These are phyloP conservation scores for Quercus robur DNA, from an alignment of 306 rosid species.

Conservation along the genomic window DNA sequence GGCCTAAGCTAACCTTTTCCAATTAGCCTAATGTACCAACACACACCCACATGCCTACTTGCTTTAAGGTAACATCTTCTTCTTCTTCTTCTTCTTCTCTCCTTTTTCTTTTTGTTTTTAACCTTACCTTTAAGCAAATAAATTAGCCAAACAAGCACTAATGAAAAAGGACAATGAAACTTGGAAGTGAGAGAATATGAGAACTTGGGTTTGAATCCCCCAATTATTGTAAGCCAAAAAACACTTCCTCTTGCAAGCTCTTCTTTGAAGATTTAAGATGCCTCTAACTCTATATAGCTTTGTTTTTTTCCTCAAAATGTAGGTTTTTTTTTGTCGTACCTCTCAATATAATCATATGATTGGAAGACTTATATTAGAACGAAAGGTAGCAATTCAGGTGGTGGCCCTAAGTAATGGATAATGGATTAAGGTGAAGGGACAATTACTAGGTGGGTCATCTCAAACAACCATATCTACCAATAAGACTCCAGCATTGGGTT, in stretches of 20 bases:
- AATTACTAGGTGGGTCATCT: constrained; percentile 16
- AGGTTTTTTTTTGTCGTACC: background rate
- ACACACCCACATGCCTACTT: no score
- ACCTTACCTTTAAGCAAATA: no score
- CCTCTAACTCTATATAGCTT: background rate
- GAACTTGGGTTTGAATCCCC: background rate
- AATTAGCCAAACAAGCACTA: no score
- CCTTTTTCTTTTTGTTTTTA: no score
- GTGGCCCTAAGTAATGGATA: background rate
- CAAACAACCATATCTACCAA: background rate
- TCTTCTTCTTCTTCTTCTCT: no score
- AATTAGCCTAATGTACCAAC: no score
- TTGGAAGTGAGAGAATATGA: background rate
- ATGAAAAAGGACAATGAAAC: no score
- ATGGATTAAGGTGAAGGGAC: constrained; percentile 1
- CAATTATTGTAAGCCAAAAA: no score
- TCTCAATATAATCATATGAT: background rate
- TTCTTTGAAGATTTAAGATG: background rate
- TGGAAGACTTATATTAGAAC: background rate
- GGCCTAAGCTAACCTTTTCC: no score
- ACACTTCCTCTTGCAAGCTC: background rate
- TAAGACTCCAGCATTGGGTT: background rate
- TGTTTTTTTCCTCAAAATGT: no score
- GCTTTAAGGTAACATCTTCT: no score
- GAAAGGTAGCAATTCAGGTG: constrained; percentile 3